Evolutionary conservation across 2,329 filamentous ascomycete genomes (phyloP), one percentile per base, ranked within the genome.

Genomic region (Fusarium sp.): DNA sequence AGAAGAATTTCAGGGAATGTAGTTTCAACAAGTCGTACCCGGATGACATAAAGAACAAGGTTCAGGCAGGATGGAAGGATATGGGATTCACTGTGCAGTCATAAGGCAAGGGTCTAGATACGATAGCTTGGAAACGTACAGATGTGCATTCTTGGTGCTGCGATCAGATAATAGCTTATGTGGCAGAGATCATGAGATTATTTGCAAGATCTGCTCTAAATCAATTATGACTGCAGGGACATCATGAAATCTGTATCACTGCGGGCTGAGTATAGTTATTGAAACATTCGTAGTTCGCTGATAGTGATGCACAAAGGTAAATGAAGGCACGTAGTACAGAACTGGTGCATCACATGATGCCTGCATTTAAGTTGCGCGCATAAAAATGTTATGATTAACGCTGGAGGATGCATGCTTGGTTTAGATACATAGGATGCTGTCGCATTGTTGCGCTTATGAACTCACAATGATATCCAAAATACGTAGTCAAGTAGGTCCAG

Each of bases 1-100:
- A 46, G 28, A 44, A 32, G 9, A 16, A 57, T 19, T 57, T 57
- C 5, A 57, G 53, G 53, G 53, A 57, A 13, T 57, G 53, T 16
- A 57, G 53, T 9, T 57, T 57, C 9, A 9, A 46, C 21, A 57
- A 16, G n/a, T 57, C 38, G 9, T 57, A 57, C 11, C 53, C 53
- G n/a, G 38, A 57, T 15, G 38, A 46, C 1, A 3, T 57, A 46
- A 57, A 57, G 38, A 23, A 25, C 4, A 57, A 46, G 28, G 28
- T 57, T 21, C n/a, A 8, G 38, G n/a, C 18, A 33, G 38, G 53
- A 57, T 57, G 53, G 53, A 9, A 57, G 9, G 38, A 2, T 0
- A 46, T 57, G 53, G 53, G 53, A 1, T 57, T 57, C 12, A 25
- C 38, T 9, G 38, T 25, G 18, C 12, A 16, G 16, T 16, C 18